phyloP scores from a whole-genome alignment of 768 basidiomycete genomes.

The Trichaptum fuscoviolaceum region DNA sequence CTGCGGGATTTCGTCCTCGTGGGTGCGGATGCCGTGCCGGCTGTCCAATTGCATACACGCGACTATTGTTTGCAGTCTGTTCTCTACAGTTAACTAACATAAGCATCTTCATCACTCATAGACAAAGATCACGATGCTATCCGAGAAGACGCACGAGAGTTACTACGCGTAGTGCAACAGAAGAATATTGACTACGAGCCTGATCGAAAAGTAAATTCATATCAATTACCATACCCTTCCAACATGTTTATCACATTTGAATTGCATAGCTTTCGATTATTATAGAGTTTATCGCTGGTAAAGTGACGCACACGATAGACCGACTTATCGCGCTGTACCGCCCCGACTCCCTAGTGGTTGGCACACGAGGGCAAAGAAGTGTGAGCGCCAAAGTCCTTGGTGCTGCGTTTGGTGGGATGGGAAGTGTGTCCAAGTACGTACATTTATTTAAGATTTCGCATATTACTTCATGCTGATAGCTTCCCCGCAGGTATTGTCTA shows the following conservation, averaged over 20 bases:
- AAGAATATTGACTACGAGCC: slow-evolving; percentile 75
- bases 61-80: neutral
- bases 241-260: slow-evolving; percentile 4
- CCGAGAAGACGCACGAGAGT: slow-evolving; percentile 79
- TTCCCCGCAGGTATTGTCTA: slow-evolving; percentile 62
- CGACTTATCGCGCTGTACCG: slow-evolving; percentile 89
- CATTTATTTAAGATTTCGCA: neutral
- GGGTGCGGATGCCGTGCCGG: neutral
- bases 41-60: too few species aligned
- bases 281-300: slow-evolving; percentile 91
- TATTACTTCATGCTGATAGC: neutral
- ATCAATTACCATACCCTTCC: slow-evolving; percentile 1
- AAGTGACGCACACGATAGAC: slow-evolving; percentile 84
- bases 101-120: slow-evolving; percentile 17
- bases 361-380: slow-evolving; percentile 69
- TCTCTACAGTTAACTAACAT: neutral
- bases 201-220: slow-evolving; percentile 56
- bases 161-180: slow-evolving; percentile 76
- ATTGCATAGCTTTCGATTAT: slow-evolving; percentile 70
- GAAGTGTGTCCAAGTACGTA: slow-evolving; percentile 51
- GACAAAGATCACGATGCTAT: slow-evolving; percentile 74
- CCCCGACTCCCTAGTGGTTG: slow-evolving; percentile 90
- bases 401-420: slow-evolving; percentile 50
- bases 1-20: neutral
- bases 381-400: slow-evolving; percentile 46